Base-by-base conservation (phyloP, 2,329 filamentous ascomycete species). In the Byssoonygena ceratinophila region DNA sequence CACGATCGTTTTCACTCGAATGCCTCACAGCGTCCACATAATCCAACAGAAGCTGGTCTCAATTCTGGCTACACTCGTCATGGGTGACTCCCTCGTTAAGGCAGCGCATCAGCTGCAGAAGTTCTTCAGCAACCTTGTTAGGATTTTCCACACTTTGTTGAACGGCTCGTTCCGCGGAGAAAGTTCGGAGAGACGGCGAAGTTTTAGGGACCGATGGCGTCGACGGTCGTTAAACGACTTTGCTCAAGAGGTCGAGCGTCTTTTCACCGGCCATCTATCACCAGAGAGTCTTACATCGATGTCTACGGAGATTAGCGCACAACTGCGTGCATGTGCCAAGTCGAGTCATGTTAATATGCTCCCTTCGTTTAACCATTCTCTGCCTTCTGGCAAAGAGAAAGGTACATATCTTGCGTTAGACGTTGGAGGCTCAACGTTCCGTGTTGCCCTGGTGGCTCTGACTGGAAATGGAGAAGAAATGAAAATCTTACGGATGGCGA, bases 371-470 rank as follows among this genome's bases (percentile, higher is more conserved):
- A 81, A 78, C 62, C 74, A 82, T 61, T 76, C 76, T 16, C 68
- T 83, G 4, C 81, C 81, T 1, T 76, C 74, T 4, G 81, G 81
- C 3, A 63, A 71, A 45, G 81, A 84, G 63, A 71, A 66, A 46
- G 81, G 81, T 7, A 79, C 78, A 12, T 82, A 76, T 60, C 67
- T 84, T 32, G 78, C 79, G 4, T 68, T 84, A 54, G 81, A 84
- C 60, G 78, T 83, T 18, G 81, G 81, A 29, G 81, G 81, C n/a
- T 83, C 81, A 14, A 83, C 79, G 0, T 80, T 83, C 59, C 76
- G 81, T 7, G 75, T 83, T 36, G 80, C 80, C 23, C 65, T 83
- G 55, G 76, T 83, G 27, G 71, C 80, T 56, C 64, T 84, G 47
- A 64, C 64, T 53, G 78, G 78, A 29, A 71, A 72, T 50, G 60